Evolutionary conservation across 1,284 basidiomycete species (phyloP).

Genomic region (Apiotrichum montevideense): DNA sequence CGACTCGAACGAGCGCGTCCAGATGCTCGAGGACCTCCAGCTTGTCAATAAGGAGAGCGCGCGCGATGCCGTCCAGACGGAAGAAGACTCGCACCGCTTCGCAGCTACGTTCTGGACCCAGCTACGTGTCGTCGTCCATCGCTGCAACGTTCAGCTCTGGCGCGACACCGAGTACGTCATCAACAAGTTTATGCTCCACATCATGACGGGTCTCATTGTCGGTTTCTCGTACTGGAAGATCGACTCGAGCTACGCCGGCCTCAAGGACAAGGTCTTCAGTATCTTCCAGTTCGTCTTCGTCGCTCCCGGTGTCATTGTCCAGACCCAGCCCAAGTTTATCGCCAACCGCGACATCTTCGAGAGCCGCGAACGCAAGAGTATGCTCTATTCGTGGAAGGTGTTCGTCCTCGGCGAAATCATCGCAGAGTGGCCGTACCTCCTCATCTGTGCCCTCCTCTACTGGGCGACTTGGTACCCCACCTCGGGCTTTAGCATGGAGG

Average conservation of each 20-base stretch:
- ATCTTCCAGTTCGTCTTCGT: constrained; percentile 45
- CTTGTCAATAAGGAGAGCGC: constrained; percentile 23
- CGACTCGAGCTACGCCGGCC: constrained; percentile 20
- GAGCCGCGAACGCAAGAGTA: constrained; percentile 41
- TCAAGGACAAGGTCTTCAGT: constrained; percentile 16
- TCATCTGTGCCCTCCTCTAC: constrained; percentile 28
- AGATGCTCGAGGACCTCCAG: constrained; percentile 45
- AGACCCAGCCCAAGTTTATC: constrained; percentile 46
- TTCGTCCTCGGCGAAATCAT: constrained; percentile 33
- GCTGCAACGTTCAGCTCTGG: constrained; percentile 36
- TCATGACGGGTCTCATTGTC: constrained; percentile 36
- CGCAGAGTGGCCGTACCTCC: constrained; percentile 37
- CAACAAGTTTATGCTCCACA: constrained; percentile 40
- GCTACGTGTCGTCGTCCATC: constrained; percentile 31
- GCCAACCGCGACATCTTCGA: constrained; percentile 45
- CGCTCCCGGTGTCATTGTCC: constrained; percentile 38
- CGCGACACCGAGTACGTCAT: constrained; percentile 42
- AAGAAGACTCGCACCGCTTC: constrained; percentile 31
- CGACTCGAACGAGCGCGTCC: constrained; percentile 45
- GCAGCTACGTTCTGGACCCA: constrained; percentile 33
- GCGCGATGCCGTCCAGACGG: constrained; percentile 8
- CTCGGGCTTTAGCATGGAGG: neutral
- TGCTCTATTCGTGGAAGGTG: constrained; percentile 42
- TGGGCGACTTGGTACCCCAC: constrained; percentile 7
- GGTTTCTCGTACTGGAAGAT: constrained; percentile 44